Percentiles rank a stretch among this genome's conserved stretches.
Evolutionary conservation across 805 yeast species (phyloP).

Genomic region (Kluyveromyces dobzhanskii): DNA sequence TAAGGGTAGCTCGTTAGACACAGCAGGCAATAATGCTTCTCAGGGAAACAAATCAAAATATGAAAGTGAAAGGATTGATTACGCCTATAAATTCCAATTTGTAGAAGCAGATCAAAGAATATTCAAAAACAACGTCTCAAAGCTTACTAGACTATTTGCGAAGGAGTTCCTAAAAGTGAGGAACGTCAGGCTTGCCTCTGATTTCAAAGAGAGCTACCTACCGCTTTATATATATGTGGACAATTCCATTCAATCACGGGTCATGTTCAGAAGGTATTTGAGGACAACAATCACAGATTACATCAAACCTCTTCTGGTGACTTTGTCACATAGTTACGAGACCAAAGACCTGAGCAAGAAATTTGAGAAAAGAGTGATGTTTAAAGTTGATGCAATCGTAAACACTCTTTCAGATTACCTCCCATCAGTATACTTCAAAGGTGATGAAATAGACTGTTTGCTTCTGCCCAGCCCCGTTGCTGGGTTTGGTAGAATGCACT

Average conservation of each 20-base stretch:
- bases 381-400: constrained; percentile 10
- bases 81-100: constrained; percentile 19
- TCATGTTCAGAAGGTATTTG: constrained; percentile 13
- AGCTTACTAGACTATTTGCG: constrained; percentile 15
- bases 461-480: constrained; percentile 20
- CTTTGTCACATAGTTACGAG: constrained; percentile 14
- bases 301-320: constrained; percentile 18
- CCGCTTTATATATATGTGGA: constrained; percentile 24
- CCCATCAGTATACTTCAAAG: constrained; percentile 19
- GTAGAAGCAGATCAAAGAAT: constrained; percentile 21
- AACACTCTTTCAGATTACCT: constrained; percentile 13
- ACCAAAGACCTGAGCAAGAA: constrained; percentile 10
- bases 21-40: constrained; percentile 4
- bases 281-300: constrained; percentile 16
- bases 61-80: constrained; percentile 11
- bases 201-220: constrained; percentile 11
- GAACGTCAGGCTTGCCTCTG: constrained; percentile 16
- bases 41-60: constrained; percentile 10
- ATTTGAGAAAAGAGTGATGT: constrained; percentile 12
- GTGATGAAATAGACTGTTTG: constrained; percentile 22
- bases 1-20: background rate
- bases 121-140: constrained; percentile 15
- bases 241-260: constrained; percentile 12
- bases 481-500: constrained; percentile 27
- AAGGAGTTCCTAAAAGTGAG: constrained; percentile 20